A percentile compares a stretch with the other conserved stretches of the same genome.
phyloP scores from a whole-genome alignment of 2,329 filamentous ascomycete genomes.

The Calonectria pauciramosa region DNA sequence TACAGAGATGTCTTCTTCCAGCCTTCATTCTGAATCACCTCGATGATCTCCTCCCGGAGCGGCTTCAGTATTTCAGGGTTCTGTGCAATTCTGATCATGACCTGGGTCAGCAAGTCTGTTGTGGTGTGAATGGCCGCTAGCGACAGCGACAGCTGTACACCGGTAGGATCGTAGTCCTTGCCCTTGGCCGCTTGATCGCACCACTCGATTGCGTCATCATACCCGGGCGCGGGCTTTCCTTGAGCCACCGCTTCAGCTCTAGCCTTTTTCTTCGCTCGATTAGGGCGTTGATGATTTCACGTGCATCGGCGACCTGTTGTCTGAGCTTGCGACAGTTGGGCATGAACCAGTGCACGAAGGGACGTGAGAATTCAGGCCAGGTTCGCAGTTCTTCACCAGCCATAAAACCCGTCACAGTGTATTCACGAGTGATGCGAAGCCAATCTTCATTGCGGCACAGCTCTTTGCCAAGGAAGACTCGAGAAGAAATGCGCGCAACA shows the following conservation, averaged over 20 bases:
- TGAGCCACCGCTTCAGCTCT: not conserved
- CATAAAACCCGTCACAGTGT: not conserved
- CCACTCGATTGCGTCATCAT: not conserved
- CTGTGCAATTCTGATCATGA: not conserved
- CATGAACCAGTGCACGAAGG: not conserved
- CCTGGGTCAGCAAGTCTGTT: not conserved
- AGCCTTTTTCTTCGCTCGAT: not conserved
- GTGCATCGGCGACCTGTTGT: not conserved
- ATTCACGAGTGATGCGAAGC: not conserved
- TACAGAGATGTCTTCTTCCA: slow-evolving; percentile 62
- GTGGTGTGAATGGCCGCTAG: not conserved
- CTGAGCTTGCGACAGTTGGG: not conserved
- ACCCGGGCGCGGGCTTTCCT: not conserved
- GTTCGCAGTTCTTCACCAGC: not conserved
- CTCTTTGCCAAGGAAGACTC: not conserved
- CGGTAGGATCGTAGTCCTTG: not conserved
- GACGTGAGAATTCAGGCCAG: not conserved
- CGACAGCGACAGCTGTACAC: not conserved
- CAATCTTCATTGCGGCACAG: not conserved
- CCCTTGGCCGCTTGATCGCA: not conserved
- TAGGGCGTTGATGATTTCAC: not conserved
- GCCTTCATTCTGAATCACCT: not conserved
- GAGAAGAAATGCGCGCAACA: not conserved
- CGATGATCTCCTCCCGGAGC: not conserved
- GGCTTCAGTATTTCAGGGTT: not conserved